Conservation (phyloP, 306 rosid genomes). For the Sechiopsis laciniata region DNA sequence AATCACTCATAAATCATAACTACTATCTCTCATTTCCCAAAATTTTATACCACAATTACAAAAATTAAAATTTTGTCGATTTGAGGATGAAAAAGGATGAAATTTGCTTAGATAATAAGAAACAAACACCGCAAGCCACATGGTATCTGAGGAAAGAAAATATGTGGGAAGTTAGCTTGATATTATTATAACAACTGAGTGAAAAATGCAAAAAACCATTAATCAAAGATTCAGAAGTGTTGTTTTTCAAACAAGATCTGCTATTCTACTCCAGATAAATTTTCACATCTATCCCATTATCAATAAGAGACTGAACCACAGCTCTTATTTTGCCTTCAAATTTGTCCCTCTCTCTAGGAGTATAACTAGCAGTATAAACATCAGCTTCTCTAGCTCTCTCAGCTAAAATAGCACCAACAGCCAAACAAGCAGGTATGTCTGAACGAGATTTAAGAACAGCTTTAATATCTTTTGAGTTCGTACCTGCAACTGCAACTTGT, state of each 20-base stretch:
- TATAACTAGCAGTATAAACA: conserved; percentile 71
- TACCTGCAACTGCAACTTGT: conserved; percentile 96
- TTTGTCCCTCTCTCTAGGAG: conserved; percentile 86
- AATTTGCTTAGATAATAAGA: not conserved
- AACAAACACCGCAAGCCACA: not conserved
- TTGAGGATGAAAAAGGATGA: not conserved
- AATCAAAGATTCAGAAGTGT: not conserved
- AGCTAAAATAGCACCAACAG: conserved; percentile 66
- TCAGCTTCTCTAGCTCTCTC: conserved; percentile 93
- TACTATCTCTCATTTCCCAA: too few species aligned
- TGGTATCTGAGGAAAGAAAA: too few species aligned
- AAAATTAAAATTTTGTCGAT: not conserved
- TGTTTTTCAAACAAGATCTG: not conserved
- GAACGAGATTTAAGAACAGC: conserved; percentile 76
- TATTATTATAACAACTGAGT: not conserved
- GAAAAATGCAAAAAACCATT: not conserved
- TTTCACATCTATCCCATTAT: conserved; percentile 83
- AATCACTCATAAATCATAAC: too few species aligned
- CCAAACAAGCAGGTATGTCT: conserved; percentile 88
- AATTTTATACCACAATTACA: too few species aligned
- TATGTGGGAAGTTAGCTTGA: not conserved
- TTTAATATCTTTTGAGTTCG: conserved; percentile 93
- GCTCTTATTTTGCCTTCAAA: conserved; percentile 98
- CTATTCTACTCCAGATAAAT: conserved; percentile 60
- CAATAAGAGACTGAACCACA: conserved; percentile 89